Conservation (phyloP, 768 basidiomycete species). For the Rhizopogon vinicolor region DNA sequence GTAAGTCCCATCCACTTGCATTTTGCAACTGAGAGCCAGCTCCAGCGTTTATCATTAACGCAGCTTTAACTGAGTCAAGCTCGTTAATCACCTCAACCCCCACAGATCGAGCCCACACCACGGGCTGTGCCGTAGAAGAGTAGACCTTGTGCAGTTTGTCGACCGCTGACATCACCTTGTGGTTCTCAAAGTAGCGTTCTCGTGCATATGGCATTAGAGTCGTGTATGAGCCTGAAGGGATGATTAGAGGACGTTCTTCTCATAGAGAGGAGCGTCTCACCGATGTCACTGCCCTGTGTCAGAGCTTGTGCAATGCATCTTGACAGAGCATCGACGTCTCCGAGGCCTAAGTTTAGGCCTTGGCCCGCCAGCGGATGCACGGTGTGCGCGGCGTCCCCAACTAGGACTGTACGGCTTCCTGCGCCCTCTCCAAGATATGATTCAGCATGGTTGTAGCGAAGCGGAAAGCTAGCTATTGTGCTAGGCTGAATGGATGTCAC, state of each 20-base stretch:
- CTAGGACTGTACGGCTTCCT: conserved; percentile 72
- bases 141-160: conserved; percentile 93
- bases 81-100: conserved; percentile 93
- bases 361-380: conserved; percentile 95
- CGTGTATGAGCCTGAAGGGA: conserved; percentile 59
- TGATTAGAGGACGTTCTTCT: background rate
- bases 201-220: conserved; percentile 73
- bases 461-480: conserved; percentile 85
- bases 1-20: conserved; percentile 26
- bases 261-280: conserved; percentile 34
- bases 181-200: conserved; percentile 82
- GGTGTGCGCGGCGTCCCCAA: conserved; percentile 96
- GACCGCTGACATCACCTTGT: conserved; percentile 74
- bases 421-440: conserved; percentile 73
- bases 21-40: conserved; percentile 21
- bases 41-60: conserved; percentile 81
- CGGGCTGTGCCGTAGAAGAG: conserved; percentile 52
- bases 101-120: conserved; percentile 84
- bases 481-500: conserved; percentile 66
- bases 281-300: conserved; percentile 74
- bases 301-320: conserved; percentile 57
- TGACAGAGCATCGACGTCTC: conserved; percentile 72
- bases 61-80: conserved; percentile 74
- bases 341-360: conserved; percentile 91
- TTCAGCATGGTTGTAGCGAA: conserved; percentile 83